Base-by-base conservation (phyloP, 225 moss, liverwort and hornwort species). In the Anthoceros angustus region DNA sequence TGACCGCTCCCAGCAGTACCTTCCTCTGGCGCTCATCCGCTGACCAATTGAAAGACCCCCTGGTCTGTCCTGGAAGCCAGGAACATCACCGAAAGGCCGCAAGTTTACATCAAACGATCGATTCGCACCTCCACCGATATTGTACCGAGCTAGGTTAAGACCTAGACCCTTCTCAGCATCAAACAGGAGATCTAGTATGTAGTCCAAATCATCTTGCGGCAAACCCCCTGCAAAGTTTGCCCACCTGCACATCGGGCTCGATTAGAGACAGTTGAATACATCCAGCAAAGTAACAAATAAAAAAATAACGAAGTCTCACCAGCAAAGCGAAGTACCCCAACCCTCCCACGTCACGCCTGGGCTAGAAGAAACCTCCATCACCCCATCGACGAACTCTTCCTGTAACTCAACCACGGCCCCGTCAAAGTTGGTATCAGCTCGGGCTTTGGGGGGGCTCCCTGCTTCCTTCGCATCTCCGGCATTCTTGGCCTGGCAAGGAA, bases 281-380 rank as follows among this genome's bases (percentile, higher is more conserved):
- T 67, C 41, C 14, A 20, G 12, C 66, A 42, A 67, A 12, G 24
- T 10, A 67, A 2, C n/a, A 18, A 42, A 41, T 66, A 45, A 18
- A 41, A 9, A 40, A 61, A 15, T 42, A 62, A 10, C 39, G 55
- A 38, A 60, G 38, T 41, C 62, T 61, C 72, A 92, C 95, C 95
- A 98, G 79, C 95, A 98, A 0, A 98, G 79, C 21, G 95, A 92
- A 38, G 95, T 92, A 42, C 95, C 95, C 95, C 95, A 92, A 70
- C 95, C 95, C 50, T 98, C 95, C 95, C 95, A 98, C 5, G 78
- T 78, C 66, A 87, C 77, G 42, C 69, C 70, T 23, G 78, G 64
- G 23, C 86, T 85, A 68, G 68, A 67, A 25, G 74, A 50, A 14
- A 20, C 79, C 67, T 86, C 79, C 71, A 42, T 80, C 20, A 83